Evolutionary conservation across 202 grass and related monocot genomes (phyloP).

Genomic region (Schoenoplectus tabernaemontani): DNA sequence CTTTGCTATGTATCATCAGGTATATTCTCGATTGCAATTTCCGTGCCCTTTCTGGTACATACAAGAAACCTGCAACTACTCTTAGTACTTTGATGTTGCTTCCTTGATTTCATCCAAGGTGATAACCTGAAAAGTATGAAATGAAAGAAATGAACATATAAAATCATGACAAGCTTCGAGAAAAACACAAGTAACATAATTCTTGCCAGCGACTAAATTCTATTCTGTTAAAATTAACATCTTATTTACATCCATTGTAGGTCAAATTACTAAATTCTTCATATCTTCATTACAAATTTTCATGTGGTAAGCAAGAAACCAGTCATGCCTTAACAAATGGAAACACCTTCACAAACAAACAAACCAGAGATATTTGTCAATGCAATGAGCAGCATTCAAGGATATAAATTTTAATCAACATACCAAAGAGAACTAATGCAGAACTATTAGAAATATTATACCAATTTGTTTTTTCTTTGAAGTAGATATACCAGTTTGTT

Average conservation of each 20-base stretch:
- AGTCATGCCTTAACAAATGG: not conserved
- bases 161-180: not conserved
- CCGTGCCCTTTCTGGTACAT: not conserved
- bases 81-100: constrained; percentile 58
- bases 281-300: not conserved
- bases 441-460: not conserved
- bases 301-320: not conserved
- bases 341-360: not conserved
- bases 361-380: not conserved
- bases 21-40: not conserved
- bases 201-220: not conserved
- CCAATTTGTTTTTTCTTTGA: too few relatives aligned
- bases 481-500: too few relatives aligned
- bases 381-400: not conserved
- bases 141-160: not conserved
- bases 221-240: not conserved
- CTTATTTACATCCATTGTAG: not conserved
- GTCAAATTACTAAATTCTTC: not conserved
- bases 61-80: not conserved
- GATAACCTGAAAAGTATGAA: constrained; percentile 33
- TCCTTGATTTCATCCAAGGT: constrained; percentile 73
- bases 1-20: not conserved
- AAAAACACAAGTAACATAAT: not conserved
- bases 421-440: not conserved
- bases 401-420: not conserved